A percentile compares a stretch with the other conserved stretches of the same genome.
Conservation (phyloP, 768 basidiomycete genomes). For the Lactifluus hygrophoroides region DNA sequence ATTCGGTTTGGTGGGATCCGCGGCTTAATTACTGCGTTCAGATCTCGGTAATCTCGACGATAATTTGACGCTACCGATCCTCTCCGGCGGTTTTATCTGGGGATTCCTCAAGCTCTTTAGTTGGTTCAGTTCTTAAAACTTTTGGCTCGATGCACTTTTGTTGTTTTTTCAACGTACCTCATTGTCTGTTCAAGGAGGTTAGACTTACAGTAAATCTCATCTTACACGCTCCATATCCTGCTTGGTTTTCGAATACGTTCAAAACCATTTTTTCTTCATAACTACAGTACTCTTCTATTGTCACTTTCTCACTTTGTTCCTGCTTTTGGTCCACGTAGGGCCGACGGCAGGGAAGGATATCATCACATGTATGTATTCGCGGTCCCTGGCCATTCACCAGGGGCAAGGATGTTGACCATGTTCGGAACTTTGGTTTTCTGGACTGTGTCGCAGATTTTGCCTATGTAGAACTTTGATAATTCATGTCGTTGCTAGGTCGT, state of each 20-base stretch:
- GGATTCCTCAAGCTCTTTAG: constrained; percentile 39
- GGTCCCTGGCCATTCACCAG: background rate
- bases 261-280: background rate
- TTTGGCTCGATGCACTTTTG: background rate
- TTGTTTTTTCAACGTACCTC: background rate
- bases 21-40: constrained; percentile 26
- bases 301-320: background rate
- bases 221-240: background rate
- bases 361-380: constrained; percentile 7
- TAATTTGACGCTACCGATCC: constrained; percentile 82
- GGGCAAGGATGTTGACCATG: background rate
- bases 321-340: background rate
- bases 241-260: background rate
- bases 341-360: constrained; percentile 10
- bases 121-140: constrained; percentile 25
- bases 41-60: constrained; percentile 83
- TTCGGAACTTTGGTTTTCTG: background rate
- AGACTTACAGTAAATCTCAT: constrained; percentile 6
- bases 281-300: background rate
- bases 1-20: background rate
- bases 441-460: background rate
- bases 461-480: constrained; percentile 9
- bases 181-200: background rate
- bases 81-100: constrained; percentile 70
- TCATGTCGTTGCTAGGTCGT: background rate